Evolutionary conservation across 2,329 filamentous ascomycete genomes (phyloP), one percentile per base, ranked within the genome.

Genomic region (Clonostachys solani): DNA sequence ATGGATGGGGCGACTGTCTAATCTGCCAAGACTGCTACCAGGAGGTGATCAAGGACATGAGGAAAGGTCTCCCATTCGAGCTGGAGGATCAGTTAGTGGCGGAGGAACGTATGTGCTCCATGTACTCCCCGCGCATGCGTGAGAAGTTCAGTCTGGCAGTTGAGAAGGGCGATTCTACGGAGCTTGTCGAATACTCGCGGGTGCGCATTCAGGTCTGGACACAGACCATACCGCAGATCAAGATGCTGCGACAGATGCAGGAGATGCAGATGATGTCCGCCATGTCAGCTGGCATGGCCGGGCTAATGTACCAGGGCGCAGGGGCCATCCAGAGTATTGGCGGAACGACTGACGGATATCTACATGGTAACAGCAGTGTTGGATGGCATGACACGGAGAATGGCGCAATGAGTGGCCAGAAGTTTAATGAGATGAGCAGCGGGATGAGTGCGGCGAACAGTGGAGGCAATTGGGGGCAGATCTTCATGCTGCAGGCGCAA

Each of bases 101-200:
- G 12, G 53, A 55, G 0, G 40, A 52, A 2, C 51, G 59, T 6
- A 63, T 65, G 37, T 70, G 67, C 43, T 62, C 64, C 34, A 55
- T 69, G 6, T 69, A 65, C 60, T 66, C 65, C 4, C 60, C 61
- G 1, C 61, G 67, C 6, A 69, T 70, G 65, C 65, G 67, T n/a
- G 51, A 55, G 10, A 56, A 46, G 1, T 67, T 63, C 44, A 52
- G 48, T 1, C 59, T 57, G 1, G 44, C 60, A 8, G 51, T 47
- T 1, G 57, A 54, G 0, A n/a, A 65, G 2, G 50, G 51, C 0
- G 51, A 57, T n/a, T 65, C 65, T 33, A 52, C 52, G 2, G 58
- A 51, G 0, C 64, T 66, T 34, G 18, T 46, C 4, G 44, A 46
- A 29, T 46, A 40, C 44, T 46, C 44, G 12, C 44, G 44, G 10